A percentile compares a stretch with the other conserved stretches of the same genome.
These are phyloP conservation scores for Clavulina sp. DNA, from an alignment of 768 basidiomycete genomes.

Conservation along the genomic window DNA sequence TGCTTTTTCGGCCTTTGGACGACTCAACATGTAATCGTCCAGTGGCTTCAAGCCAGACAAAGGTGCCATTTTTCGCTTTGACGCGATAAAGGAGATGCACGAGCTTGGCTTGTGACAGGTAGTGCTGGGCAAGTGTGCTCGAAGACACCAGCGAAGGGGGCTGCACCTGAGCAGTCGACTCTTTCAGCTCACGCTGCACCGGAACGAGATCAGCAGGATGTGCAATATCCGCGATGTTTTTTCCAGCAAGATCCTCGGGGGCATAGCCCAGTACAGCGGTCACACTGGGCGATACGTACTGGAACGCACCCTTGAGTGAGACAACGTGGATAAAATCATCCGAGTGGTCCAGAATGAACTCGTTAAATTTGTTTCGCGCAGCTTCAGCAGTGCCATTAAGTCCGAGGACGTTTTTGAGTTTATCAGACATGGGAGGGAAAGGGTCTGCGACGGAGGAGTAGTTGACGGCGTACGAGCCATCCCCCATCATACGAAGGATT, in stretches of 20 bases:
- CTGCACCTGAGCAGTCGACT: constrained; percentile 16
- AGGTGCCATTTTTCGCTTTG: constrained; percentile 39
- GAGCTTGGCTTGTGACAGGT: constrained; percentile 19
- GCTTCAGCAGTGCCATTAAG: constrained; percentile 3
- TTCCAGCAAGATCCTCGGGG: constrained; percentile 66
- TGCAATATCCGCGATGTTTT: constrained; percentile 60
- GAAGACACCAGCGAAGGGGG: constrained; percentile 6
- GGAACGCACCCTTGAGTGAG: constrained; percentile 79
- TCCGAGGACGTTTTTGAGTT: constrained; percentile 7
- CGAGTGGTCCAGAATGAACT: constrained; percentile 25
- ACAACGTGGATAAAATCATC: constrained; percentile 79
- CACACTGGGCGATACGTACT: constrained; percentile 80
- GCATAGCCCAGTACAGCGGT: constrained; percentile 68
- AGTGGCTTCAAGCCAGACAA: constrained; percentile 83
- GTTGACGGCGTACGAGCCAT: constrained; percentile 62
- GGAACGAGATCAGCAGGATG: constrained; percentile 84
- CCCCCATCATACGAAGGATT: constrained; percentile 59
- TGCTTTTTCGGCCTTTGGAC: constrained; percentile 86
- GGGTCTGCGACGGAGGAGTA: constrained; percentile 21
- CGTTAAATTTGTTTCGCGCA: constrained; percentile 13
- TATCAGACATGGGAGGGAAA: not conserved
- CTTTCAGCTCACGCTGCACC: constrained; percentile 82
- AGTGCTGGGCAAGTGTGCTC: constrained; percentile 17
- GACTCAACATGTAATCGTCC: constrained; percentile 83
- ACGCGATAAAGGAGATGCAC: constrained; percentile 82